Evolutionary conservation across 768 basidiomycete species (phyloP).

Genomic region (Suillus weaverae): DNA sequence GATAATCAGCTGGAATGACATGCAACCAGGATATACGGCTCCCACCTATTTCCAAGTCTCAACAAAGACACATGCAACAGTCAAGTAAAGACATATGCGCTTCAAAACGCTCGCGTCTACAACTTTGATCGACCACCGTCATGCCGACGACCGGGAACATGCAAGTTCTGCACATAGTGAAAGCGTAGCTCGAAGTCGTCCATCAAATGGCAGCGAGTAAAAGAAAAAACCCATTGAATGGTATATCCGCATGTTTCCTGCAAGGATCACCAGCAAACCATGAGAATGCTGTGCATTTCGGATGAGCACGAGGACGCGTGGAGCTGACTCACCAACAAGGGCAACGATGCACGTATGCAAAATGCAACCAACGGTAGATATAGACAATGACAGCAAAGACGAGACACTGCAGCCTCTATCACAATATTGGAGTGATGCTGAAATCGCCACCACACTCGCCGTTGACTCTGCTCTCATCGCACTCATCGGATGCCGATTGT

Average conservation of each 20-base stretch:
- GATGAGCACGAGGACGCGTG: slow-evolving; percentile 11
- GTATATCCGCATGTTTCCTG: background rate
- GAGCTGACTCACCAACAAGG: slow-evolving; percentile 2
- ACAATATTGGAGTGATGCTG: slow-evolving; percentile 5
- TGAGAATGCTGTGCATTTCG: slow-evolving; percentile 28
- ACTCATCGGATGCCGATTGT: slow-evolving; percentile 20
- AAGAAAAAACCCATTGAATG: background rate
- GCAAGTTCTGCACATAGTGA: background rate
- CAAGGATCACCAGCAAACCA: slow-evolving; percentile 6
- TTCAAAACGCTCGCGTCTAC: background rate
- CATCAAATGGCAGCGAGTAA: background rate
- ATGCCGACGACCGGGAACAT: background rate
- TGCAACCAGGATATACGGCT: background rate
- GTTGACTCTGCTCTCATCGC: slow-evolving; percentile 14
- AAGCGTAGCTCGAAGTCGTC: background rate
- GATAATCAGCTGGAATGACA: background rate
- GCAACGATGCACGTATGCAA: slow-evolving; percentile 4
- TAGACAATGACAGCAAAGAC: background rate
- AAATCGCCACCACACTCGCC: slow-evolving; percentile 1
- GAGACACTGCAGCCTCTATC: background rate
- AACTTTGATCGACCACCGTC: background rate
- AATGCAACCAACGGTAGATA: slow-evolving; percentile 4
- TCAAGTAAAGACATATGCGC: background rate
- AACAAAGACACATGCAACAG: background rate
- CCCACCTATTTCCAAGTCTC: background rate